A percentile compares a stretch with the other conserved stretches of the same genome.
Evolutionary conservation across 2,329 filamentous ascomycete genomes (phyloP).

Genomic region (Chalaropsis ovoidea): DNA sequence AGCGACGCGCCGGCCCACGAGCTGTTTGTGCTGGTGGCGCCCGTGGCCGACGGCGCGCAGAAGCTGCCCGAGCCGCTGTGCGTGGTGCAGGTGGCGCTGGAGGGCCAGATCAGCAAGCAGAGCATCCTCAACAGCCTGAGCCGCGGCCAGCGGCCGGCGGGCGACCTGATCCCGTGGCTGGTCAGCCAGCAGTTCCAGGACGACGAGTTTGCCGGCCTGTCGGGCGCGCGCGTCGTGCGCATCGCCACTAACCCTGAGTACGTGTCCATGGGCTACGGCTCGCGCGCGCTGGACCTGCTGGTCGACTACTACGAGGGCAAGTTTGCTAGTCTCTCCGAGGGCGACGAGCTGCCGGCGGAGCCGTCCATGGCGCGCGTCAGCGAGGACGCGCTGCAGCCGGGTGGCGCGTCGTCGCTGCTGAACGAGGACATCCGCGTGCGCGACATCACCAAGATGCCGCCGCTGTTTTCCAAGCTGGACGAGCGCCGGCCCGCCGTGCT

Average conservation of each 20-base stretch:
- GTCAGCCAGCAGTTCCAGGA: constrained; percentile 98
- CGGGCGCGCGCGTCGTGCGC: constrained; percentile 80
- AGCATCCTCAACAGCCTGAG: constrained; percentile 85
- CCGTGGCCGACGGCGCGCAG: constrained; percentile 64
- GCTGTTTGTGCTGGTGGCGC: constrained; percentile 85
- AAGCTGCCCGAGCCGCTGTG: constrained; percentile 86
- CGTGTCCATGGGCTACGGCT: constrained; percentile 83
- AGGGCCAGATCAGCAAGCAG: constrained; percentile 87
- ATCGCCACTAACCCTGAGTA: constrained; percentile 97
- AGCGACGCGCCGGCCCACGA: constrained; percentile 95
- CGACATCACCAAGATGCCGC: constrained; percentile 84
- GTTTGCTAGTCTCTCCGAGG: constrained; percentile 73
- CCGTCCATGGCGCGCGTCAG: constrained; percentile 67
- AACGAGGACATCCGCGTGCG: constrained; percentile 83
- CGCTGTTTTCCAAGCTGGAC: constrained; percentile 77
- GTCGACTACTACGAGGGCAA: constrained; percentile 92
- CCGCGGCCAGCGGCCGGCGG: constrained; percentile 76
- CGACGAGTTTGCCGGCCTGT: constrained; percentile 86
- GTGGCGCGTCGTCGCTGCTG: constrained; percentile 59
- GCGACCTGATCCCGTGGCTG: constrained; percentile 94
- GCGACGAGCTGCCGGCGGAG: constrained; percentile 41
- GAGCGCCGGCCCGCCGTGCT: constrained; percentile 70
- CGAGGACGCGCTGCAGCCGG: constrained; percentile 70
- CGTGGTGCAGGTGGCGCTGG: constrained; percentile 85
- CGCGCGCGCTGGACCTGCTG: constrained; percentile 75